Evolutionary conservation across 1,284 basidiomycete species (phyloP), one percentile per base, ranked within the genome.

Genomic region (Fomitopsis palustris): DNA sequence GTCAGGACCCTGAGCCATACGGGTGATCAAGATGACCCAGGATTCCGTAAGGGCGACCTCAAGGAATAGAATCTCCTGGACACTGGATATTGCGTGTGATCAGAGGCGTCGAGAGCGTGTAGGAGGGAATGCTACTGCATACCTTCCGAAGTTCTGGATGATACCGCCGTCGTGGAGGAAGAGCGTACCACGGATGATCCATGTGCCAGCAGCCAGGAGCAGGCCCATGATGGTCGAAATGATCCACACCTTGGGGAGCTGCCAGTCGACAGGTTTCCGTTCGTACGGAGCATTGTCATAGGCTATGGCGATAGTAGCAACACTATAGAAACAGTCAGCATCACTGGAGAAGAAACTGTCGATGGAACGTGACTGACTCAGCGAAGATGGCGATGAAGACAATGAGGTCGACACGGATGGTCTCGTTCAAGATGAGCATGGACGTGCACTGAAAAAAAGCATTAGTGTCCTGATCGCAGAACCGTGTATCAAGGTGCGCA

Each of bases 331-430:
- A 33, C 1, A 25, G 17, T 53, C 7, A 57, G 37, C 23, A 25
- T 14, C 14, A 3, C 29, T 10, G 38, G 1, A n/a, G 19, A 4
- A n/a, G n/a, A n/a, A n/a, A n/a, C n/a, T n/a, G n/a, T n/a, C 25
- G 10, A 31, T 39, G 45, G 4, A 19, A 10, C 17, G 0, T 16
- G 49, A 43, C 58, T 12, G 53, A 59, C 58, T 59, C 58, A n/a
- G 58, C 58, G 23, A 59, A 59, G 25, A 59, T 59, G 43, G 58
- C 58, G 12, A 59, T 27, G 54, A 59, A 59, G 39, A 59, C 58
- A 23, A 59, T 56, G 10, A 59, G 54, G 33, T 59, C 58, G 19
- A 59, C 58, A 19, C 58, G 58, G 23, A 59, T 59, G 6, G 58
- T 59, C 54, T 59, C 58, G 39, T 59, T 59, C 31, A 59, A 38